These are phyloP conservation scores for Coniochaeta ligniaria DNA, from an alignment of 2,329 filamentous ascomycete species.

Conservation along the genomic window DNA sequence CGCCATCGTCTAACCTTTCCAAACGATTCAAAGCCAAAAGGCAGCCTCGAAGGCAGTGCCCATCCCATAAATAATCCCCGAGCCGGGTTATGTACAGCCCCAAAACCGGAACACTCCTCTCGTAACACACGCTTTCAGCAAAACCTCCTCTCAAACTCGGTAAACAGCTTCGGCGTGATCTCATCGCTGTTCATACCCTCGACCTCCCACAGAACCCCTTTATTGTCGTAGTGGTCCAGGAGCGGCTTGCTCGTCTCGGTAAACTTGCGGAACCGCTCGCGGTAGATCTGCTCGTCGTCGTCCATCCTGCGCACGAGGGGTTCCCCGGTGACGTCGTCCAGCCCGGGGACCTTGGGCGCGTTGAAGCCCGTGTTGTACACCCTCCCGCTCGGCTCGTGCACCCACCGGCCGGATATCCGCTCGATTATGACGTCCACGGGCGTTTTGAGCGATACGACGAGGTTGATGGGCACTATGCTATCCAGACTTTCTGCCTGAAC, in stretches of 20 bases:
- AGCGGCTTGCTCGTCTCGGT: slow-evolving; percentile 79
- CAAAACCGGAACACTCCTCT: background rate
- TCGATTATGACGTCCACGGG: slow-evolving; percentile 81
- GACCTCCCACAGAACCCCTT: slow-evolving; percentile 80
- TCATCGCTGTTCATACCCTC: slow-evolving; percentile 88
- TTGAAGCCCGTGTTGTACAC: slow-evolving; percentile 97
- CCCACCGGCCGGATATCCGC: slow-evolving; percentile 86
- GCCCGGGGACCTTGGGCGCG: slow-evolving; percentile 69
- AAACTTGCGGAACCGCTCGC: slow-evolving; percentile 72
- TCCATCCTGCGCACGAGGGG: slow-evolving; percentile 73
- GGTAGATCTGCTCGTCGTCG: slow-evolving; percentile 83
- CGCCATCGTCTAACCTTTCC: background rate
- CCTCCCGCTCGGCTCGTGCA: slow-evolving; percentile 83
- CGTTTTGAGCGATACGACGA: slow-evolving; percentile 81
- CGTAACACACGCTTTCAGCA: background rate
- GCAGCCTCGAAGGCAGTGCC: background rate
- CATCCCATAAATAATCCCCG: background rate
- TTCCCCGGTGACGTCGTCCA: slow-evolving; percentile 89
- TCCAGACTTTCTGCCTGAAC: slow-evolving; percentile 73
- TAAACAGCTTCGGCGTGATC: slow-evolving; percentile 83
- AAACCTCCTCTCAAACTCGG: slow-evolving; percentile 77
- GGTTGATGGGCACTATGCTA: slow-evolving; percentile 82
- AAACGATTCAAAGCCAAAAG: background rate
- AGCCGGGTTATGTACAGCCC: background rate
- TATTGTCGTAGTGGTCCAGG: slow-evolving; percentile 80